Conservation (phyloP, 306 rosid genomes). For the Lotus japonicus region DNA sequence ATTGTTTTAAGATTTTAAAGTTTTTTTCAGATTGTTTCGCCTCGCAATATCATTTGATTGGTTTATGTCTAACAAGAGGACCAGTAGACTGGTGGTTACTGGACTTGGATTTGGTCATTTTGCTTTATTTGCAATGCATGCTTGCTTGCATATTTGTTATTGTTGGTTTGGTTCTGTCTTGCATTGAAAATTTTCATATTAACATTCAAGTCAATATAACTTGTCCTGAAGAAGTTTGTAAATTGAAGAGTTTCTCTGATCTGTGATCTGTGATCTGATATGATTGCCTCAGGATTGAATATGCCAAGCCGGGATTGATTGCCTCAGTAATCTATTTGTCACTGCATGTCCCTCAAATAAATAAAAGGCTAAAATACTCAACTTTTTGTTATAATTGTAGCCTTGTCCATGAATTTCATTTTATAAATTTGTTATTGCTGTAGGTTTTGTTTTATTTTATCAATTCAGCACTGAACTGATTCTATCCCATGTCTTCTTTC, state of each 20-base stretch:
- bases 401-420: neutral
- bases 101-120: neutral
- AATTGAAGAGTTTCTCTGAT: slow-evolving; percentile 5
- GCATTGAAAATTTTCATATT: neutral
- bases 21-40: neutral
- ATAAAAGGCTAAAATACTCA: neutral
- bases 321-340: neutral
- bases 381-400: neutral
- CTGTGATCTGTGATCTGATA: neutral
- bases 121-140: neutral
- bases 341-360: neutral
- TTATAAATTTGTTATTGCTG: neutral
- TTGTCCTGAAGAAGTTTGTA: neutral
- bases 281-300: neutral
- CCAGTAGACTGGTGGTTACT: neutral
- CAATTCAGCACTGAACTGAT: neutral
- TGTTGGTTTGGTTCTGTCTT: neutral
- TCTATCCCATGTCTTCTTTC: neutral
- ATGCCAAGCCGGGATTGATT: slow-evolving; percentile 3
- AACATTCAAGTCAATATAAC: neutral
- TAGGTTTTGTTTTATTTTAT: neutral
- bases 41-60: neutral
- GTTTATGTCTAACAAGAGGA: neutral
- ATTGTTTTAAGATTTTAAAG: neutral
- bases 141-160: neutral